Conservation (phyloP, 768 basidiomycete genomes). For the Auriscalpium orientale region DNA sequence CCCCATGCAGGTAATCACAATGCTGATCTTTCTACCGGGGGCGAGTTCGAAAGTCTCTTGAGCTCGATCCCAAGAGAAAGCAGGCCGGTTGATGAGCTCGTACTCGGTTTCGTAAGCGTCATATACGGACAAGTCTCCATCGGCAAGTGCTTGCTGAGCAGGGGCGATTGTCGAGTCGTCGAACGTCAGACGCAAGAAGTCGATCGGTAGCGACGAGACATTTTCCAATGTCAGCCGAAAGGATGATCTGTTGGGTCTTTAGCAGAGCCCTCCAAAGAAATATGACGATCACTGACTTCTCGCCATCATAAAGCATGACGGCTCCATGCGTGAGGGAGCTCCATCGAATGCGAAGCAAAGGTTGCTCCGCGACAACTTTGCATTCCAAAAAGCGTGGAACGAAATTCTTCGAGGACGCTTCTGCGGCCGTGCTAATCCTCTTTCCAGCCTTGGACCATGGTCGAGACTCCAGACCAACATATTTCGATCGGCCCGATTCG, state of each 20-base stretch:
- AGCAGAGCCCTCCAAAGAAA: no score
- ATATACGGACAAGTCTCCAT: constrained; percentile 73
- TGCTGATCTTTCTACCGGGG: constrained; percentile 62
- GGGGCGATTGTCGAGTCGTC: constrained; percentile 83
- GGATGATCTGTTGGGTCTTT: constrained; percentile 46
- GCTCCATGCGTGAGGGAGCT: constrained; percentile 91
- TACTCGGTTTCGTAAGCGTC: constrained; percentile 90
- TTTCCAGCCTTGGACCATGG: constrained; percentile 48
- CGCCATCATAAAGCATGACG: constrained; percentile 92
- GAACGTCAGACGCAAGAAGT: constrained; percentile 81
- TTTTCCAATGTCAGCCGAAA: constrained; percentile 89
- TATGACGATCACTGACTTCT: constrained; percentile 47
- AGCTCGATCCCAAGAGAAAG: constrained; percentile 64
- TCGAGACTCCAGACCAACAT: constrained; percentile 63
- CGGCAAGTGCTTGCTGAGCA: constrained; percentile 68
- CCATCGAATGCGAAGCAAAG: constrained; percentile 76
- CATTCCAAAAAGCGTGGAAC: constrained; percentile 64
- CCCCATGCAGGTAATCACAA: constrained; percentile 73
- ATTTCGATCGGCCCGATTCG: constrained; percentile 68
- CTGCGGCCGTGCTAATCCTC: constrained; percentile 25
- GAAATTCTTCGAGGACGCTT: constrained; percentile 19
- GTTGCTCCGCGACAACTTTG: constrained; percentile 80
- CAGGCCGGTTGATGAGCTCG: constrained; percentile 65
- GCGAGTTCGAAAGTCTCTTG: constrained; percentile 44
- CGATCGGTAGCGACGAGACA: constrained; percentile 70